Conservation (phyloP, 164 flowering plant species). For the Akebia trifoliata region DNA sequence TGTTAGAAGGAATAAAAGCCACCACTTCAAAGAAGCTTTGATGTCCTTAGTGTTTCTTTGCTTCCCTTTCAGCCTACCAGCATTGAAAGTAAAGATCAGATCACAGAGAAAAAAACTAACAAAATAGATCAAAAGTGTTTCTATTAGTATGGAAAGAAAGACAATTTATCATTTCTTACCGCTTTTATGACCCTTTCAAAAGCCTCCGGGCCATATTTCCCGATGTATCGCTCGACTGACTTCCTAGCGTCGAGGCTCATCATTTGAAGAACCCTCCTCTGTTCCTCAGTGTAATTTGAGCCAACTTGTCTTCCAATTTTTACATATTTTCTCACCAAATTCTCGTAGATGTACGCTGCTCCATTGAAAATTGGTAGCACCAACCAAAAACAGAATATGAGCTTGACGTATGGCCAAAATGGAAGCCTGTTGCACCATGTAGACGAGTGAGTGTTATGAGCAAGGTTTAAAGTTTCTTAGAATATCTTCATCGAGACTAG, state of each 20-base stretch:
- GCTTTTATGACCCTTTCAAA: constrained; percentile 77
- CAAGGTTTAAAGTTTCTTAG: too few relatives aligned
- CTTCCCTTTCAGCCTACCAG: constrained; percentile 68
- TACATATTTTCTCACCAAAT: constrained; percentile 52
- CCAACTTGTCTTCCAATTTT: constrained; percentile 40
- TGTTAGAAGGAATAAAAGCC: too few relatives aligned
- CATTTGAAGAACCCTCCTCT: constrained; percentile 66
- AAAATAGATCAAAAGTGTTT: neutral
- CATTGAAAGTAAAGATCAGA: neutral
- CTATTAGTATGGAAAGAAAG: too few relatives aligned
- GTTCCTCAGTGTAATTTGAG: constrained; percentile 40
- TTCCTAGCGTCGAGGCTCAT: constrained; percentile 80
- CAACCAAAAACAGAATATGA: constrained; percentile 72
- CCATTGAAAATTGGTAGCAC: constrained; percentile 83
- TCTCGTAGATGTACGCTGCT: constrained; percentile 83
- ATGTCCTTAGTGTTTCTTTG: constrained; percentile 35
- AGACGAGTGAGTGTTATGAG: neutral
- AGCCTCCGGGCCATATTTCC: constrained; percentile 66
- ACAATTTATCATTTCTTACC: constrained; percentile 32
- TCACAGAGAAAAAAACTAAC: neutral
- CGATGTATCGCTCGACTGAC: constrained; percentile 65
- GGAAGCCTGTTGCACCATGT: constrained; percentile 48
- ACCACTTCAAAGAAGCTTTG: neutral
- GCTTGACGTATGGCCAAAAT: constrained; percentile 76
- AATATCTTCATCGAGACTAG: too few relatives aligned